Evolutionary conservation across 441 rosid genomes (phyloP).

Genomic region (Pelargonium cotyledonis): DNA sequence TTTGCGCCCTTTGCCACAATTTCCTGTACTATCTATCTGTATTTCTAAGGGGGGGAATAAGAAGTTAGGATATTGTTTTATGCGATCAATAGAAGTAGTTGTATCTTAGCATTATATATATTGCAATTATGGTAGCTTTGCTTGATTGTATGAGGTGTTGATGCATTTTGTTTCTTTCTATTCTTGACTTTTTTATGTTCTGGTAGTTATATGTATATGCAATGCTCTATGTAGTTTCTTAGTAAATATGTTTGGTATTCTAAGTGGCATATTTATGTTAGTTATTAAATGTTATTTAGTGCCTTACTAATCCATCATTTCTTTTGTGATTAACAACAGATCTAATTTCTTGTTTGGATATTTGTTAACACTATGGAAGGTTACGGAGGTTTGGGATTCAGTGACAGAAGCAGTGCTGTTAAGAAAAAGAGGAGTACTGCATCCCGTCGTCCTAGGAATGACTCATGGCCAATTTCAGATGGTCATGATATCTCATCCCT

Average conservation of each 20-base stretch:
- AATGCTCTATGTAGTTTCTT: neutral
- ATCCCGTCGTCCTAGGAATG: conserved; percentile 66
- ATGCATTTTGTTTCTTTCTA: too few relatives aligned
- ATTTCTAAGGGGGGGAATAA: too few relatives aligned
- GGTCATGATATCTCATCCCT: conserved; percentile 51
- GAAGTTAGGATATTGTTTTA: too few relatives aligned
- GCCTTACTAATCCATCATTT: neutral
- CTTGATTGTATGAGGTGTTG: too few relatives aligned
- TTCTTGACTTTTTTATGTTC: neutral
- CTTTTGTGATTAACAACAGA: conserved; percentile 12
- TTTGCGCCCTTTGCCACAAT: too few relatives aligned
- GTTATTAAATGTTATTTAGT: neutral
- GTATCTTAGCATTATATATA: too few relatives aligned
- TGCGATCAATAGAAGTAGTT: too few relatives aligned
- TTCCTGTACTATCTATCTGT: too few relatives aligned
- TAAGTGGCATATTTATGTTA: neutral
- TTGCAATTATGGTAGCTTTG: too few relatives aligned
- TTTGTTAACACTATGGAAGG: conserved; percentile 40
- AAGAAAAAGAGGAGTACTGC: conserved; percentile 68
- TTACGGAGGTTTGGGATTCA: conserved; percentile 40
- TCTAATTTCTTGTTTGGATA: conserved; percentile 15
- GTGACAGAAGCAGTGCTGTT: conserved; percentile 49
- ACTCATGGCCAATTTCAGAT: conserved; percentile 36
- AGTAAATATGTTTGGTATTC: neutral
- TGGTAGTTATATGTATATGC: neutral